Conservation (phyloP, 306 rosid genomes). For the Cyamopsis tetragonoloba region DNA sequence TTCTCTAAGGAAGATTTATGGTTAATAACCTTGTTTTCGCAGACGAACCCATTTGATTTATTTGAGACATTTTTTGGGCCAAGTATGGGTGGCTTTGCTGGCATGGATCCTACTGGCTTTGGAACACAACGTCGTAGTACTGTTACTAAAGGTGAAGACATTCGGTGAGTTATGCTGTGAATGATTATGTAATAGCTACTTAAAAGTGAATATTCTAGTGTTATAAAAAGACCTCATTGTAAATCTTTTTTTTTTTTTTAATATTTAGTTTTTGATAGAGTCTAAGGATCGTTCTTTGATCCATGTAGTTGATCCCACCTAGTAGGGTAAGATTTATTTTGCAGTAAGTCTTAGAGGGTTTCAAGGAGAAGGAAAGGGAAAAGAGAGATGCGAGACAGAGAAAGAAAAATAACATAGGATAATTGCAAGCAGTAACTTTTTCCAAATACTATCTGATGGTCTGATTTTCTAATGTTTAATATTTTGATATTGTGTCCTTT, state of each 20-base stretch:
- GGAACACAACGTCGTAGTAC: slow-evolving; percentile 85
- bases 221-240: not conserved
- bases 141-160: slow-evolving; percentile 89
- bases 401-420: not conserved
- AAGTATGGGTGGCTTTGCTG: slow-evolving; percentile 77
- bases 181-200: slow-evolving; percentile 8
- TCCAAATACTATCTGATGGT: slow-evolving; percentile 5
- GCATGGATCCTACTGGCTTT: slow-evolving; percentile 78
- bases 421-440: not conserved
- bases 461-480: not conserved
- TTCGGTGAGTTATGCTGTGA: slow-evolving; percentile 63
- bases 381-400: not conserved
- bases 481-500: not conserved
- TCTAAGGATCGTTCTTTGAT: not conserved
- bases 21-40: slow-evolving; percentile 27
- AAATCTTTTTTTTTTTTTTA: not conserved
- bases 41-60: slow-evolving; percentile 97
- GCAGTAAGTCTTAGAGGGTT: not conserved
- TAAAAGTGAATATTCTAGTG: slow-evolving; percentile 5
- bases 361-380: not conserved
- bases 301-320: not conserved
- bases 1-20: slow-evolving; percentile 14
- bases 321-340: not conserved
- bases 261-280: slow-evolving; percentile 1
- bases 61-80: slow-evolving; percentile 96